Evolutionary conservation across 2,329 filamentous ascomycete genomes (phyloP).

Genomic region (Elsinoe ampelina): DNA sequence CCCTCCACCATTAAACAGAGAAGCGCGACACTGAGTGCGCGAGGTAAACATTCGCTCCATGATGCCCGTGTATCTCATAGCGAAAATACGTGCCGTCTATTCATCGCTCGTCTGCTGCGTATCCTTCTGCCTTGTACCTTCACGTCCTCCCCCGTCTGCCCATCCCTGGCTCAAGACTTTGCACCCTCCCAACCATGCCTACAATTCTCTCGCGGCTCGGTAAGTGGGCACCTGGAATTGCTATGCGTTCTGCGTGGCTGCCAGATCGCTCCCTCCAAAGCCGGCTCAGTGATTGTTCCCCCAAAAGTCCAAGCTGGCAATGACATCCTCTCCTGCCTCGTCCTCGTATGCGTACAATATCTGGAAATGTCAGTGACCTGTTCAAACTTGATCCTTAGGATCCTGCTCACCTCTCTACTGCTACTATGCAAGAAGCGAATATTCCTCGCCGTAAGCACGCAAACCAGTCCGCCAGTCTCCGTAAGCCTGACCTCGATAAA

Average conservation of each 20-base stretch:
- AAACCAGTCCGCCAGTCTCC: constrained; percentile 80
- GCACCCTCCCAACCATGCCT: not conserved
- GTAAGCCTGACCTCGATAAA: constrained; percentile 96
- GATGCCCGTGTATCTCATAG: not conserved
- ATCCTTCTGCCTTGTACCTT: not conserved
- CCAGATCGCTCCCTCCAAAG: too few species aligned
- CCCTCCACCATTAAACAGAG: not conserved
- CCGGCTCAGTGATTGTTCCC: constrained; percentile 29
- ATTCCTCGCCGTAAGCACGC: constrained; percentile 93
- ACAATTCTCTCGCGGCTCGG: not conserved
- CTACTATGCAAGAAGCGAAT: constrained; percentile 96
- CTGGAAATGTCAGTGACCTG: constrained; percentile 42
- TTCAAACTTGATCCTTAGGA: too few species aligned
- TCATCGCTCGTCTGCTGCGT: constrained; percentile 12
- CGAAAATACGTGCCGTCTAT: constrained; percentile 6
- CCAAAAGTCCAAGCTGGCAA: constrained; percentile 97
- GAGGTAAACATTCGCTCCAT: constrained; percentile 1
- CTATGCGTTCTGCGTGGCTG: not conserved
- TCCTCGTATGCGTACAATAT: constrained; percentile 98
- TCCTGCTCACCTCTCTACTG: constrained; percentile 85
- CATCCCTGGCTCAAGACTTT: too few species aligned
- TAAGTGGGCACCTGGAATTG: not conserved
- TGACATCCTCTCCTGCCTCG: constrained; percentile 82
- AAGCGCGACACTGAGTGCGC: not conserved
- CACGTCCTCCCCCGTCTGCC: not conserved